Conservation (phyloP, 495 filamentous ascomycete genomes). For the Penicillium canescens region DNA sequence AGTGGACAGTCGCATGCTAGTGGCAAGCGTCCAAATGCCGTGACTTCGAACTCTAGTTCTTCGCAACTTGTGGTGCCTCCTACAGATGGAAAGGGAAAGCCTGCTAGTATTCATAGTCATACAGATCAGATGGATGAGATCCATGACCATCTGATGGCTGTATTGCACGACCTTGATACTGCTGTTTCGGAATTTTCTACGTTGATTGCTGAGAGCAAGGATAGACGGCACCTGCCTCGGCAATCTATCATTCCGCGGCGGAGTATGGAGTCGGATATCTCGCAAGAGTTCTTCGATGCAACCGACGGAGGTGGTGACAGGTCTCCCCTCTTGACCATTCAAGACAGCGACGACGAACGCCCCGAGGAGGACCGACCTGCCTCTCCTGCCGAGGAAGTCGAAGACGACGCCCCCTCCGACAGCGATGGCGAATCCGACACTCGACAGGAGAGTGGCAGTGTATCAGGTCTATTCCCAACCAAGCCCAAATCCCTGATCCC, state of each 20-base stretch:
- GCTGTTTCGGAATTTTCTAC: constrained; percentile 79
- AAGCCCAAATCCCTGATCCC: constrained; percentile 76
- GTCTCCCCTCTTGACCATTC: constrained; percentile 75
- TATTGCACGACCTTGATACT: constrained; percentile 79
- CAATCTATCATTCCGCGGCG: constrained; percentile 58
- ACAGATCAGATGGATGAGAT: constrained; percentile 60
- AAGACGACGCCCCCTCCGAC: constrained; percentile 43
- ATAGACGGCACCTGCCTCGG: constrained; percentile 61
- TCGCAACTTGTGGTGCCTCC: constrained; percentile 60
- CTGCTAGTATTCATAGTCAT: constrained; percentile 36
- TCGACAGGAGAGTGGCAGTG: constrained; percentile 38
- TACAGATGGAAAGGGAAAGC: constrained; percentile 26
- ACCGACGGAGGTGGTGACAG: constrained; percentile 60
- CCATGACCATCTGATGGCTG: constrained; percentile 74
- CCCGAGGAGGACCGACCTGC: constrained; percentile 22
- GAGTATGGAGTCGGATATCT: constrained; percentile 79
- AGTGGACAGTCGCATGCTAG: constrained; percentile 42
- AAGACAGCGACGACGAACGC: constrained; percentile 58
- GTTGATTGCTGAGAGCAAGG: constrained; percentile 74
- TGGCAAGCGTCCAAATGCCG: constrained; percentile 25
- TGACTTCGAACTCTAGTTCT: constrained; percentile 42
- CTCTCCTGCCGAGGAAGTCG: constrained; percentile 33
- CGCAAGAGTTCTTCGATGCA: constrained; percentile 94
- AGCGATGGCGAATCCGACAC: constrained; percentile 57
- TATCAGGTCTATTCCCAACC: constrained; percentile 63